Evolutionary conservation across 2,329 filamentous ascomycete species (phyloP).

Genomic region (Aureobasidium lini): DNA sequence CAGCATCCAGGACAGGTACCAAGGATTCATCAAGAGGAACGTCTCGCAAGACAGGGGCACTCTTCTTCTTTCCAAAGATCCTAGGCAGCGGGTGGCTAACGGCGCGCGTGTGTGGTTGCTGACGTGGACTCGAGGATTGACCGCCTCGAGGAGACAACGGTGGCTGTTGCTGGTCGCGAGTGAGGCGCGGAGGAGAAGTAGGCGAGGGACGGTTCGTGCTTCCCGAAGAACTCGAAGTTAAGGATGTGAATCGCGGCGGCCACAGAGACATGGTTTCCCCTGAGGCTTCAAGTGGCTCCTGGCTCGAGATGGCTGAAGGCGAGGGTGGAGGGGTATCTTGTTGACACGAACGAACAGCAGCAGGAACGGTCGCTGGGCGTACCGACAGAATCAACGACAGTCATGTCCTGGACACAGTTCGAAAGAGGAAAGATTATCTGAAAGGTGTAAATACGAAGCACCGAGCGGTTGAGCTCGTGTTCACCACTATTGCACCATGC

Average conservation of each 20-base stretch:
- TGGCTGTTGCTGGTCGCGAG: not conserved
- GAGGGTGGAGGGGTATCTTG: not conserved
- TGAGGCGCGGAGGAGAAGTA: not conserved
- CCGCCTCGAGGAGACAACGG: not conserved
- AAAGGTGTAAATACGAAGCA: conserved; percentile 1
- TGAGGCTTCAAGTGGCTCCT: not conserved
- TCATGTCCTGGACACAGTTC: not conserved
- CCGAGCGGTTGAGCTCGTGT: conserved; percentile 6
- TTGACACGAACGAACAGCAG: not conserved
- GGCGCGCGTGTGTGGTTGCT: conserved; percentile 8
- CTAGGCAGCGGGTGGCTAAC: conserved; percentile 70
- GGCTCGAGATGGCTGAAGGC: not conserved
- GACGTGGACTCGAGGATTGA: conserved; percentile 6
- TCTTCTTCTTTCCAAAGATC: conserved; percentile 54
- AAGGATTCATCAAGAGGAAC: conserved; percentile 33
- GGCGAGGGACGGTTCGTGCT: not conserved
- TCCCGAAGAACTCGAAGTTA: not conserved
- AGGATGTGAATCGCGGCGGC: conserved; percentile 17
- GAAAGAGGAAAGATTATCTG: not conserved
- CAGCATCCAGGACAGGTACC: conserved; percentile 28
- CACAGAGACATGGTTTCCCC: conserved; percentile 18
- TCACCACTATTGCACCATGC: not conserved
- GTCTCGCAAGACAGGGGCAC: conserved; percentile 27
- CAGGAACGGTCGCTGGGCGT: conserved; percentile 4
- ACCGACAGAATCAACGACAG: not conserved